phyloP scores from a whole-genome alignment of 495 filamentous ascomycete genomes.

The Penicillium maclennaniae region DNA sequence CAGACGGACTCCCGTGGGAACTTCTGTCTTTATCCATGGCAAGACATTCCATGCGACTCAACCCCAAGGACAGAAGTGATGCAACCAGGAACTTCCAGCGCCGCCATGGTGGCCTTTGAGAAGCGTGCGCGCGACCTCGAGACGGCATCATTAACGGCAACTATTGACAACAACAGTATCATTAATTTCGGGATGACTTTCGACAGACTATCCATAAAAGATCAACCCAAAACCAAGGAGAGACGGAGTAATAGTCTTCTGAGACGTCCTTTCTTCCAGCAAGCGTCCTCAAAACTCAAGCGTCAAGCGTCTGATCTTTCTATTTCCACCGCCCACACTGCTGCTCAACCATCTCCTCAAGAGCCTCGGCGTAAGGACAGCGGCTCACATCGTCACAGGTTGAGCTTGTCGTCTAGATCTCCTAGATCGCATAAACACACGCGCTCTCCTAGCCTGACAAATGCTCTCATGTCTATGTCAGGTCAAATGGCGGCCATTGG shows the following conservation, averaged over 20 bases:
- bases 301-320: constrained; percentile 35
- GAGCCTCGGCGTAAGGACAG: constrained; percentile 43
- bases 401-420: constrained; percentile 50
- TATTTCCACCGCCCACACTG: constrained; percentile 22
- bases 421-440: constrained; percentile 52
- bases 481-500: constrained; percentile 61
- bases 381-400: constrained; percentile 49
- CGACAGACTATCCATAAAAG: constrained; percentile 57
- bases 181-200: constrained; percentile 53
- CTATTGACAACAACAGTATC: constrained; percentile 59
- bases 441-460: constrained; percentile 60
- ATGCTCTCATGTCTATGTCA: constrained; percentile 59
- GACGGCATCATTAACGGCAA: constrained; percentile 60
- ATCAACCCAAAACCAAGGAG: constrained; percentile 34
- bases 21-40: constrained; percentile 41
- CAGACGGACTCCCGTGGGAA: constrained; percentile 17
- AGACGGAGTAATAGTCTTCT: constrained; percentile 43
- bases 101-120: constrained; percentile 44
- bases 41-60: constrained; percentile 32
- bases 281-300: constrained; percentile 27
- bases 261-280: constrained; percentile 50
- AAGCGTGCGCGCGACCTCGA: constrained; percentile 43
- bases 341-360: constrained; percentile 33
- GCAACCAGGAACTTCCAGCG: constrained; percentile 43
- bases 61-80: constrained; percentile 29